Base-by-base conservation (phyloP, 768 basidiomycete genomes). In the Amyloporia xantha region DNA sequence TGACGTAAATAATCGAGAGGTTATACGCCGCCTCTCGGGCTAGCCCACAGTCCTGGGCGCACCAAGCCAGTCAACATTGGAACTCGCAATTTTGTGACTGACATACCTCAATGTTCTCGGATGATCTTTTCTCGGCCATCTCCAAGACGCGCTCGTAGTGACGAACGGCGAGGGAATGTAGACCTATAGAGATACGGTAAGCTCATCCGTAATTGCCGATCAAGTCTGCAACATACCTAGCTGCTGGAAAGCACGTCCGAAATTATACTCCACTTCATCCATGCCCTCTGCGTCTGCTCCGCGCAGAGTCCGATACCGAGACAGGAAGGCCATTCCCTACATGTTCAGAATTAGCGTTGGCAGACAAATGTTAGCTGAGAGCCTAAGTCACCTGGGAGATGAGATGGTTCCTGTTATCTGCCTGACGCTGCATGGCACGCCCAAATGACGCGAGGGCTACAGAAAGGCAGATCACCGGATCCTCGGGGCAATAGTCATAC, bases 261-360 rank as follows among this genome's bases (percentile, higher is more conserved):
- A 89, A 64, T 99, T 99, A 63, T 79, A 97, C 50, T 99, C 91
- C 3, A 95, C 84, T 64, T 98, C 94, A 24, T 81, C 76, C 20
- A 75, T 55, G 2, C 69, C 72, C 2, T 70, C 64, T 2, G 65
- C 63, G 41, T 70, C 68, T 1, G 56, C 66, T 37, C 69, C 71
- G 12, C 85, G 74, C 2, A 86, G 59, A n/a, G 72, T 71, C 15
- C 91, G 79, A 64, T 98, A 99, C 41, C 81, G 77, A 0, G 83
- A 76, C 21, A 97, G 65, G 64, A 93, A 96, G 0, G 88, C 90
- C 73, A 94, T 76, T 0, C 77, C 89, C 87, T 92, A 55, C 25
- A 28, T 2, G 44, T 11, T 13, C 26, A 15, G 24, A n/a, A 23
- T 28, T 5, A 45, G 30, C n/a, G 30, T 35, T 10, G n/a, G 30